Evolutionary conservation across 352 stramenopile genomes (phyloP).

Genomic region (Stramenopiles sp.): DNA sequence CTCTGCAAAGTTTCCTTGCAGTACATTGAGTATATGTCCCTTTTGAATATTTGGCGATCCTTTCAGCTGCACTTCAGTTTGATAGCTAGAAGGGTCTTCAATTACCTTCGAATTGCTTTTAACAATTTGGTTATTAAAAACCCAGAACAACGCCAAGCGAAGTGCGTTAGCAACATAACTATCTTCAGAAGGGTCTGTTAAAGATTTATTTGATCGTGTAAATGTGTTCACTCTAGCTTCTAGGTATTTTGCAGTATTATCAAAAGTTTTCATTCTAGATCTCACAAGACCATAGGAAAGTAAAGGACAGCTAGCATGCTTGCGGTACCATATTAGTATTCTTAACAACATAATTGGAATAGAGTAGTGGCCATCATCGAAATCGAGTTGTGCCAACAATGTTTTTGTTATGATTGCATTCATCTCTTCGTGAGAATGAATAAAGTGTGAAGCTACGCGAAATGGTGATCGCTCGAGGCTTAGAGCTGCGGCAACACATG

Average conservation of each 20-base stretch:
- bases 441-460: conserved; percentile 16
- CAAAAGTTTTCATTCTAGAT: not conserved
- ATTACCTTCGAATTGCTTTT: not conserved
- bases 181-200: not conserved
- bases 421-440: conserved; percentile 21
- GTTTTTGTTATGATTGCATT: conserved; percentile 15
- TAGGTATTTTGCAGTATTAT: not conserved
- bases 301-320: not conserved
- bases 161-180: not conserved
- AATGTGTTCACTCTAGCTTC: not conserved
- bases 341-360: conserved; percentile 16
- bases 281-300: not conserved
- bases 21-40: not conserved
- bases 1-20: not conserved
- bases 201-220: not conserved
- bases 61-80: not conserved
- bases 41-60: not conserved
- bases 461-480: conserved; percentile 12
- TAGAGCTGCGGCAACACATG: conserved; percentile 18
- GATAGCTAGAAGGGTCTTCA: not conserved
- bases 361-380: conserved; percentile 21
- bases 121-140: not conserved
- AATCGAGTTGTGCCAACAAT: conserved; percentile 14
- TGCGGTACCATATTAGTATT: conserved; percentile 25
- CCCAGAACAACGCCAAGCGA: not conserved